Conservation (phyloP, 306 rosid genomes). For the Cicer judaicum region DNA sequence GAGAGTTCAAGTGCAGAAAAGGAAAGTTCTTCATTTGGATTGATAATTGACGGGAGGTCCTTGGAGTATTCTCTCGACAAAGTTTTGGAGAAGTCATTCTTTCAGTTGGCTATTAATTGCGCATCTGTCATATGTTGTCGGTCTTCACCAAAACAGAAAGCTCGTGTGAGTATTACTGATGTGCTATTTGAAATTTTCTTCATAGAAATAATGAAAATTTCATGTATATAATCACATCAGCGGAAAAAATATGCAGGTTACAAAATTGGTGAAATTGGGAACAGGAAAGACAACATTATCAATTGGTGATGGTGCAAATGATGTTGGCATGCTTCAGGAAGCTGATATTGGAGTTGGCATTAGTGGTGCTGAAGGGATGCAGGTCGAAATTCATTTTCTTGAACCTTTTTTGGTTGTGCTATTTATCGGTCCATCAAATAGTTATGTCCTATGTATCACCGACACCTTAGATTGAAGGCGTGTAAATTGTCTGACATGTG, state of each 20-base stretch:
- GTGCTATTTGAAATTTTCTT: slow-evolving; percentile 15
- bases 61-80: slow-evolving; percentile 71
- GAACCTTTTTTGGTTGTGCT: not conserved
- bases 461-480: too few relatives aligned
- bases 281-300: slow-evolving; percentile 76
- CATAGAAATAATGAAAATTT: slow-evolving; percentile 6
- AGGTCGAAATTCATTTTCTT: slow-evolving; percentile 57
- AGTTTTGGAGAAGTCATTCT: slow-evolving; percentile 61
- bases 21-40: slow-evolving; percentile 56
- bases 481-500: too few relatives aligned
- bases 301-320: slow-evolving; percentile 95
- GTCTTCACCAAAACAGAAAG: slow-evolving; percentile 89
- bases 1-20: slow-evolving; percentile 45
- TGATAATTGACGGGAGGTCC: slow-evolving; percentile 89
- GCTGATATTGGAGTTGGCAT: slow-evolving; percentile 96
- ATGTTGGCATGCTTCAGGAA: slow-evolving; percentile 95
- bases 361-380: slow-evolving; percentile 95
- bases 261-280: slow-evolving; percentile 72
- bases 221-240: slow-evolving; percentile 29
- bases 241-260: slow-evolving; percentile 61
- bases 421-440: slow-evolving; percentile 10
- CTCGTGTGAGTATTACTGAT: slow-evolving; percentile 68
- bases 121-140: slow-evolving; percentile 90
- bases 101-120: slow-evolving; percentile 73
- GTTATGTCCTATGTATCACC: not conserved